phyloP scores from a whole-genome alignment of 2,329 filamentous ascomycete genomes.

The Aspergillus sergii region DNA sequence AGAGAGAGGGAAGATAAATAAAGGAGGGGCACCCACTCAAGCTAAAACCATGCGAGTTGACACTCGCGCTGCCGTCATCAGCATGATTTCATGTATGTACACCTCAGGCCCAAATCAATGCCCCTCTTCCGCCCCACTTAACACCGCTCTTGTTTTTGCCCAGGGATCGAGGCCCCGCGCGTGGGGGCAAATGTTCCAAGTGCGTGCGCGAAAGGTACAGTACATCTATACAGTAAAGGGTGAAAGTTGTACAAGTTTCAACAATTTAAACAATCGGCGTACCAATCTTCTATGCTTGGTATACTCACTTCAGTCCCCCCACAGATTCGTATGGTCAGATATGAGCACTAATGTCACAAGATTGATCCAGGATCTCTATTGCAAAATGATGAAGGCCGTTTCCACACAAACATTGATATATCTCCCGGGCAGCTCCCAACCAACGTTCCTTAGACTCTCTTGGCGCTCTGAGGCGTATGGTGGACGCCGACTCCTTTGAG shows the following conservation, averaged over 20 bases:
- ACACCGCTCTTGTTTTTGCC: background rate
- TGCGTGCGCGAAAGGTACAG: background rate
- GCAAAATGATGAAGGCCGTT: background rate
- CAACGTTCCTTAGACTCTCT: background rate
- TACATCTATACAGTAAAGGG: background rate
- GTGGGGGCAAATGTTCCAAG: background rate
- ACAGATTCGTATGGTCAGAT: background rate
- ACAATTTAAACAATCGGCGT: no score
- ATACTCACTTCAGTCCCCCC: no score
- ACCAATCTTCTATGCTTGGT: no score
- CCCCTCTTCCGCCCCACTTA: background rate
- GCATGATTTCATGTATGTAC: background rate
- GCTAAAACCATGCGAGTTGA: background rate
- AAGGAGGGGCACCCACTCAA: conserved; percentile 12
- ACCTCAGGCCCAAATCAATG: background rate
- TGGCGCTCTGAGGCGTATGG: background rate
- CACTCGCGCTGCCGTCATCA: background rate
- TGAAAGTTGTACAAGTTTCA: no score
- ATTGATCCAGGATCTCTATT: background rate
- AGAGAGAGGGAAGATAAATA: conserved; percentile 6
- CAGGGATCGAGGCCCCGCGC: background rate
- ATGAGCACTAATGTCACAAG: background rate
- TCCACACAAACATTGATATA: background rate
- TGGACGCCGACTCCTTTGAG: background rate
- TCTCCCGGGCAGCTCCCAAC: background rate